Conservation (phyloP, 306 rosid genomes). For the Mimosa pudica region DNA sequence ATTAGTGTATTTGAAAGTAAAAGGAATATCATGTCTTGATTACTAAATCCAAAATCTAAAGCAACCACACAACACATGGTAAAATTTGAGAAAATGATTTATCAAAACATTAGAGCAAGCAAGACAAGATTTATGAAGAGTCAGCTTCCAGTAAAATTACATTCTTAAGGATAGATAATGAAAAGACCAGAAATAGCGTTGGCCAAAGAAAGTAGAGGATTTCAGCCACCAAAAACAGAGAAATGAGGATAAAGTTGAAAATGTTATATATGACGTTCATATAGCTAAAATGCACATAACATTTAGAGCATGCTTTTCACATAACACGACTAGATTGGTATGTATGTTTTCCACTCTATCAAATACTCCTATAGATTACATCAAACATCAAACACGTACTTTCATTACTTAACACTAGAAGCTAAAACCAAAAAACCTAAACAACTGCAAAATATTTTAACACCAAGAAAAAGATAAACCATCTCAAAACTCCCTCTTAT, state of each 20-base stretch:
- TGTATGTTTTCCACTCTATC: neutral
- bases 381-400: constrained; percentile 5
- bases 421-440: constrained; percentile 11
- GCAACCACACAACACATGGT: constrained; percentile 5
- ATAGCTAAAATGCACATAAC: neutral
- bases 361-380: constrained; percentile 6
- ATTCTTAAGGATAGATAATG: constrained; percentile 10
- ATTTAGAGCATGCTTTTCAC: neutral
- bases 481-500: neutral
- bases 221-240: no score
- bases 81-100: neutral
- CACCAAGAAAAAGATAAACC: neutral
- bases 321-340: neutral
- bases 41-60: neutral
- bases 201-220: neutral
- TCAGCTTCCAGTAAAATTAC: constrained; percentile 9
- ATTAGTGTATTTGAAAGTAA: constrained; percentile 10
- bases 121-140: neutral
- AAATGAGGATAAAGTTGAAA: neutral
- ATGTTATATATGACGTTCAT: neutral
- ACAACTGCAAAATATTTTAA: constrained; percentile 18
- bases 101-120: constrained; percentile 20
- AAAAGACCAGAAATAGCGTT: neutral
- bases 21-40: neutral
- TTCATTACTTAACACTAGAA: neutral